Evolutionary conservation across 2,329 filamentous ascomycete genomes (phyloP).

Genomic region (Diaporthe helianthi): DNA sequence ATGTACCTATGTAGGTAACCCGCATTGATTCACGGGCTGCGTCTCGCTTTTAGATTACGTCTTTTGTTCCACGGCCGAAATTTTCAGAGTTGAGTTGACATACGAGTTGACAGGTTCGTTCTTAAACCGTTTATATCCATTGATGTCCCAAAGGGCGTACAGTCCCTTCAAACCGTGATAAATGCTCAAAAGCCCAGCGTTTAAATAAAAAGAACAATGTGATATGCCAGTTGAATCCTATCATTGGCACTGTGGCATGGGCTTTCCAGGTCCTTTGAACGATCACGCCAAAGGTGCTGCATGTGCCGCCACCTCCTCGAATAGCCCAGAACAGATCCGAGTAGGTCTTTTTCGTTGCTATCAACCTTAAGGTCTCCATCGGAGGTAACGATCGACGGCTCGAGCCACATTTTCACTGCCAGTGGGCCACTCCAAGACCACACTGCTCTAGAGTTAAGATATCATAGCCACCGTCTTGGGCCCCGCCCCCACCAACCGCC

Average conservation of each 20-base stretch:
- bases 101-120: conserved; percentile 4
- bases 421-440: conserved; percentile 1
- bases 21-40: conserved; percentile 5
- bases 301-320: background rate
- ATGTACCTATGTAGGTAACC: too few species aligned
- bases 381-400: background rate
- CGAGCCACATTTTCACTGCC: too few species aligned
- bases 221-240: background rate
- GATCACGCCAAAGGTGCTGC: background rate
- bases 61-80: background rate
- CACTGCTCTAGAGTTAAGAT: background rate
- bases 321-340: conserved; percentile 12
- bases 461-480: background rate
- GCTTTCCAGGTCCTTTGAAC: conserved; percentile 8
- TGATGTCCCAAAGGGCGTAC: too few species aligned
- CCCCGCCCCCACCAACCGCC: conserved; percentile 6
- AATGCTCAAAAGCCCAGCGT: too few species aligned
- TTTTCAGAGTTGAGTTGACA: background rate
- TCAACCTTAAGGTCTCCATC: conserved; percentile 1
- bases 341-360: background rate
- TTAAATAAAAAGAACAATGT: too few species aligned
- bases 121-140: too few species aligned
- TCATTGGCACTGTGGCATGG: background rate
- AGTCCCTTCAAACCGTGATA: too few species aligned
- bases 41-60: background rate